phyloP scores from a whole-genome alignment of 192 early-diverging fungal species.

The Coemansia sp. region DNA sequence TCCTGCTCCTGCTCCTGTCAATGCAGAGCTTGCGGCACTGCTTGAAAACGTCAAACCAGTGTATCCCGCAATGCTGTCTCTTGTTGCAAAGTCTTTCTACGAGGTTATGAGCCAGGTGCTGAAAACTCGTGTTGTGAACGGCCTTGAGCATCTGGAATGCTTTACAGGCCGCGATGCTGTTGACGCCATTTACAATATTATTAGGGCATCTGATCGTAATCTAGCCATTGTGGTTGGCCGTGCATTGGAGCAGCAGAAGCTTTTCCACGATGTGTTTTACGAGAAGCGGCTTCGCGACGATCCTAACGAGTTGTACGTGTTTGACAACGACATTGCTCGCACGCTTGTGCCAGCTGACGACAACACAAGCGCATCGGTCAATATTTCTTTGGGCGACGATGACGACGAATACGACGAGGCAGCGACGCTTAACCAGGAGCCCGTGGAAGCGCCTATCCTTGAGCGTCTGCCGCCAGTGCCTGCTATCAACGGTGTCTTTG shows the following conservation, averaged over 20 bases:
- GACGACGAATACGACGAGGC: slow-evolving; percentile 28
- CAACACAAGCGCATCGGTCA: slow-evolving; percentile 2
- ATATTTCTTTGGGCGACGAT: slow-evolving; percentile 14
- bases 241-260: slow-evolving; percentile 83
- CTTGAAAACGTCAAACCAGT: slow-evolving; percentile 57
- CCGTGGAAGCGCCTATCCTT: not conserved
- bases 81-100: slow-evolving; percentile 68
- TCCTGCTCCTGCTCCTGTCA: slow-evolving; percentile 13
- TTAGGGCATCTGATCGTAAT: slow-evolving; percentile 83
- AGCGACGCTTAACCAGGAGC: slow-evolving; percentile 16
- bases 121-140: slow-evolving; percentile 70
- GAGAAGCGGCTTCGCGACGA: slow-evolving; percentile 86
- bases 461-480: slow-evolving; percentile 7
- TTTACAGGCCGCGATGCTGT: slow-evolving; percentile 91
- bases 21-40: slow-evolving; percentile 36
- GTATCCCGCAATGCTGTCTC: slow-evolving; percentile 72
- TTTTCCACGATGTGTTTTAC: slow-evolving; percentile 92
- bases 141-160: slow-evolving; percentile 77
- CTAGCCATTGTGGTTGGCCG: slow-evolving; percentile 84
- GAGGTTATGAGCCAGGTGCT: slow-evolving; percentile 56
- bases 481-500: slow-evolving; percentile 80
- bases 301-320: slow-evolving; percentile 78
- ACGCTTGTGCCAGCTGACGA: slow-evolving; percentile 21
- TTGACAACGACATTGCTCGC: slow-evolving; percentile 55
- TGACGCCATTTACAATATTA: slow-evolving; percentile 76